Conservation (phyloP, 106 monocot species). For the Phalaenopsis equestris region DNA sequence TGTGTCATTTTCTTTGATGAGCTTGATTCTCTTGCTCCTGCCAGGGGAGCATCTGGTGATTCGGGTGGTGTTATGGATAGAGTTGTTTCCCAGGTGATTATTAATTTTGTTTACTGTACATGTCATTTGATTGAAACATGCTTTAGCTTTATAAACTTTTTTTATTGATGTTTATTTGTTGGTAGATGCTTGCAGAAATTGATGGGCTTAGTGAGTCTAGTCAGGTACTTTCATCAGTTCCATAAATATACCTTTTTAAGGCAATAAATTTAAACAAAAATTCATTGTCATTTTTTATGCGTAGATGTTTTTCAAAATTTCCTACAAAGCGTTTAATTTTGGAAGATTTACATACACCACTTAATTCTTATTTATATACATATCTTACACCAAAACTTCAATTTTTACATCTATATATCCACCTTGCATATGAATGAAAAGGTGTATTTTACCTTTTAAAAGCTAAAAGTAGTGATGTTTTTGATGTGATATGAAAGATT, state of each 20-base stretch:
- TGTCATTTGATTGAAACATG: background rate
- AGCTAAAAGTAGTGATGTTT: no score
- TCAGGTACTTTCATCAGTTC: constrained; percentile 33
- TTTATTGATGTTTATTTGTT: constrained; percentile 4
- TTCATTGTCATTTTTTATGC: background rate
- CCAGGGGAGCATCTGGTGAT: constrained; percentile 94
- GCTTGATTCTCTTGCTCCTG: constrained; percentile 97
- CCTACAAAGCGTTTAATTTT: background rate
- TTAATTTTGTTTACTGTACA: background rate
- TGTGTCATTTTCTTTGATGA: constrained; percentile 99
- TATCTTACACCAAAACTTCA: no score
- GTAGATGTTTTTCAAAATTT: background rate
- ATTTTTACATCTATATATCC: no score
- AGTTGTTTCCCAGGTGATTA: constrained; percentile 87
- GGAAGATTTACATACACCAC: no score
- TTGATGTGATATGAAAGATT: no score
- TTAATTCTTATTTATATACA: no score
- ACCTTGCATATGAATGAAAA: no score
- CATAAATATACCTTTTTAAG: background rate
- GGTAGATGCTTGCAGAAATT: constrained; percentile 92
- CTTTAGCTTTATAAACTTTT: constrained; percentile 1
- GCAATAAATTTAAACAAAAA: background rate
- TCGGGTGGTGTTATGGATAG: constrained; percentile 99
- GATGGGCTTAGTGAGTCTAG: constrained; percentile 77
- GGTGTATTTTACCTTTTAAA: no score